Percentiles rank a stretch among this genome's conserved stretches.
These are phyloP conservation scores for Boehmeria nivea DNA, from an alignment of 306 rosid genomes.

Conservation along the genomic window DNA sequence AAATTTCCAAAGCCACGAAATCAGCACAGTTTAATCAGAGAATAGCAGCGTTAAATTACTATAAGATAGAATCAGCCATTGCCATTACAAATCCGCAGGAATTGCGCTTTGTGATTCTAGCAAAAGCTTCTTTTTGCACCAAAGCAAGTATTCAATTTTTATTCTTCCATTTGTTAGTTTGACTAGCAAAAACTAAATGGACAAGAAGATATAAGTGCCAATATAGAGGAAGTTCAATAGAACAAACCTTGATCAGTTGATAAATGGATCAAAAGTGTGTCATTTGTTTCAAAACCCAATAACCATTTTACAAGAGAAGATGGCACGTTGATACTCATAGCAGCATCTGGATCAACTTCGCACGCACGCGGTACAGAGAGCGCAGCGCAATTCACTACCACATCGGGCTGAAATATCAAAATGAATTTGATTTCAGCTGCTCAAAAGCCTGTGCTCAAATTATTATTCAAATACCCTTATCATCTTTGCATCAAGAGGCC, in stretches of 20 bases:
- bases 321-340: conserved; percentile 77
- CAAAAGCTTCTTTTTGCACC: conserved; percentile 2
- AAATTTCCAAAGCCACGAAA: no score
- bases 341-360: conserved; percentile 66
- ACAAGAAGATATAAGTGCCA: neutral
- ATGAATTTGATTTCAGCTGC: conserved; percentile 23
- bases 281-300: conserved; percentile 42
- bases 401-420: conserved; percentile 65
- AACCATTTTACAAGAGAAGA: conserved; percentile 72
- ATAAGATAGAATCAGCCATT: neutral
- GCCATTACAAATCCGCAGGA: neutral
- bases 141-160: neutral
- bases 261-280: conserved; percentile 63
- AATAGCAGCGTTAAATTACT: no score
- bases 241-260: conserved; percentile 90
- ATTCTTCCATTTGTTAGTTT: neutral
- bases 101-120: neutral
- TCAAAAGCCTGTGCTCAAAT: neutral
- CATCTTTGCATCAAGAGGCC: neutral
- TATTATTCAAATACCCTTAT: neutral
- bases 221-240: neutral
- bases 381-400: conserved; percentile 87
- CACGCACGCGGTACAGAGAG: conserved; percentile 82
- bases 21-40: no score
- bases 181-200: neutral